These are phyloP conservation scores for Bipolaris zeicola DNA, from an alignment of 2,329 filamentous ascomycete species.

Conservation along the genomic window DNA sequence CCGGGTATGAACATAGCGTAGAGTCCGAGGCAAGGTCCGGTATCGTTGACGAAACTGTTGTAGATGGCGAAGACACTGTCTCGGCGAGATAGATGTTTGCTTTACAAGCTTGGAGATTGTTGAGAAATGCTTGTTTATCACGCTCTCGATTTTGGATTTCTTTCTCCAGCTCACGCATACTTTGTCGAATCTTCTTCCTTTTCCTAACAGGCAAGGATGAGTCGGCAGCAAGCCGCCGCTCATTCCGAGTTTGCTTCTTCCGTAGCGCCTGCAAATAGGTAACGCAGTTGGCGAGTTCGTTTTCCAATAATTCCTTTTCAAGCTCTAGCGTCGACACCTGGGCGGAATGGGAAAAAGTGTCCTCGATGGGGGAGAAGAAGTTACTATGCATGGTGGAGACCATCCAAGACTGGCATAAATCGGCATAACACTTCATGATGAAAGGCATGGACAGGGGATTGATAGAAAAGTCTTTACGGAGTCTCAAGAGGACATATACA, in stretches of 20 bases:
- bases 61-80: constrained; percentile 19
- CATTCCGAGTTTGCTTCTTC: constrained; percentile 37
- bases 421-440: constrained; percentile 2
- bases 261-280: constrained; percentile 41
- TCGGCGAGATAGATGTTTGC: constrained; percentile 39
- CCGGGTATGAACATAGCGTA: constrained; percentile 19
- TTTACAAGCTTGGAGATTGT: constrained; percentile 40
- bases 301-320: constrained; percentile 35
- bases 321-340: constrained; percentile 22
- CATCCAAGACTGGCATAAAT: background rate
- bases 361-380: background rate
- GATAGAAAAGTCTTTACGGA: background rate
- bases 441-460: background rate
- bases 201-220: constrained; percentile 28
- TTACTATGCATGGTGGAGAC: background rate
- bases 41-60: constrained; percentile 12
- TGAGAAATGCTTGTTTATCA: constrained; percentile 38
- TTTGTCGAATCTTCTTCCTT: constrained; percentile 40
- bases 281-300: constrained; percentile 38
- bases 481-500: background rate
- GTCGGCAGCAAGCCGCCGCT: constrained; percentile 24
- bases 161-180: constrained; percentile 32
- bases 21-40: constrained; percentile 21
- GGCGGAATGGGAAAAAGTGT: background rate
- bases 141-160: constrained; percentile 42